Conservation (phyloP, 2,329 filamentous ascomycete species). For the Exserohilum rostratum region DNA sequence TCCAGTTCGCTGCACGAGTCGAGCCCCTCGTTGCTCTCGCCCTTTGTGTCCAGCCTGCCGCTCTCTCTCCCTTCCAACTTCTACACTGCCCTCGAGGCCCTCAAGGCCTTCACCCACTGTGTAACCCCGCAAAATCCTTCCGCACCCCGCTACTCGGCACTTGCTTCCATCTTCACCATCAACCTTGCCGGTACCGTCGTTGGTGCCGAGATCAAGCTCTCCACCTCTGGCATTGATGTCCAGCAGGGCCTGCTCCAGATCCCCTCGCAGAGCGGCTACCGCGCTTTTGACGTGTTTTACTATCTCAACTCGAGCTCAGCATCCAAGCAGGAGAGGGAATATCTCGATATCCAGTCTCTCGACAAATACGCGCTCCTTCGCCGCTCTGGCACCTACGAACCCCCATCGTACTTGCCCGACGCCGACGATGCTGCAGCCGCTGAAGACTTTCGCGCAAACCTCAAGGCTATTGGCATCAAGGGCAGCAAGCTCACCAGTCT, state of each 20-base stretch:
- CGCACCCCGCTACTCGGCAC: slow-evolving; percentile 75
- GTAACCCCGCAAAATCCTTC: slow-evolving; percentile 92
- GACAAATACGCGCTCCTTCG: slow-evolving; percentile 79
- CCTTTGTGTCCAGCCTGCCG: slow-evolving; percentile 82
- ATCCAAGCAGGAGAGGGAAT: slow-evolving; percentile 85
- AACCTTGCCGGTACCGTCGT: slow-evolving; percentile 80
- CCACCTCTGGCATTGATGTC: slow-evolving; percentile 87
- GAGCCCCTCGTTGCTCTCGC: slow-evolving; percentile 79
- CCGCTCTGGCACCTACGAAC: slow-evolving; percentile 81
- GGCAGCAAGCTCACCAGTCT: slow-evolving; percentile 81
- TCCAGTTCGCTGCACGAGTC: slow-evolving; percentile 84
- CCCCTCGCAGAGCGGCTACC: slow-evolving; percentile 77
- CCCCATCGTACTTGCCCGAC: slow-evolving; percentile 86
- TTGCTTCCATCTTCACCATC: slow-evolving; percentile 81
- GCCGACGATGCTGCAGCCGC: slow-evolving; percentile 91
- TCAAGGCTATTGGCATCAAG: slow-evolving; percentile 94
- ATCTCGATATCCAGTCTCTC: slow-evolving; percentile 77
- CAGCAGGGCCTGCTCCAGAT: slow-evolving; percentile 79
- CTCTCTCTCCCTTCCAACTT: slow-evolving; percentile 76
- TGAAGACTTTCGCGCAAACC: slow-evolving; percentile 85
- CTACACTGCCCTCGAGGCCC: slow-evolving; percentile 77
- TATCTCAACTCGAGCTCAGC: slow-evolving; percentile 93
- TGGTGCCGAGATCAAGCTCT: slow-evolving; percentile 76
- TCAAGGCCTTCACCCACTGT: slow-evolving; percentile 85
- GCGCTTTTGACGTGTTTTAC: slow-evolving; percentile 98